Base-by-base conservation (phyloP, 2,329 filamentous ascomycete species). In the Nigrospora oryzae region DNA sequence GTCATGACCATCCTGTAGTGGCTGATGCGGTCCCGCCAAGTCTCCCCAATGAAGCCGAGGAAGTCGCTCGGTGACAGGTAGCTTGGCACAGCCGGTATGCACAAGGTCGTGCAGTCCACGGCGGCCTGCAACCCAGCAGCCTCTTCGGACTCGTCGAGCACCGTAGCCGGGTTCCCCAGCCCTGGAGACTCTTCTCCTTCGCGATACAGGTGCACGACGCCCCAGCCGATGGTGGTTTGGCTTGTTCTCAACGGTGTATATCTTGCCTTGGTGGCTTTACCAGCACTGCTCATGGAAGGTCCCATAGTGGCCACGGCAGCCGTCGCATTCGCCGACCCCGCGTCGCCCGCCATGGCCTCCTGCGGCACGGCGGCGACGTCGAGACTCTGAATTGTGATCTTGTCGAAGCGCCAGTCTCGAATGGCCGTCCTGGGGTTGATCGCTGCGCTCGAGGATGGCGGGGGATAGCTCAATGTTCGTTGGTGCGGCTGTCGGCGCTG, bases 1-100 rank as follows among this genome's bases (percentile, higher is more conserved):
- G 93, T 97, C 72, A 89, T 83, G 45, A 98, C 86, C 79, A 98
- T 89, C 43, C 93, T 77, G 60, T 95, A 95, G 68, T 98, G 93
- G 55, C 85, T 93, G 47, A 98, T 88, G 48, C 90, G 79, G 46
- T 86, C 80, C 61, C 86, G 79, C 62, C 91, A 95, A 59, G 82
- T 81, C 61, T 95, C 87, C 4, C 93, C 93, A 6, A 97, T 79
- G 56, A 94, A 97, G 0, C 89, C 90, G 51, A 97, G 68, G 47
- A 98, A 88, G 58, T 97, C 91, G 7, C 86, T 85, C 0, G 90
- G 86, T 8, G 88, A 88, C 69, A 97, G 84, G 63, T 96, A 97
- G 30, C 86, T 93, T 7, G 93, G 93, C 13, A 98, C 91, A 5
- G 91, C 90, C 28, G 95, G 82, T 51, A 98, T 91, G 63, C 93